These are phyloP conservation scores for Colletotrichum orchidophilum DNA, from an alignment of 2,329 filamentous ascomycete genomes.

Conservation along the genomic window DNA sequence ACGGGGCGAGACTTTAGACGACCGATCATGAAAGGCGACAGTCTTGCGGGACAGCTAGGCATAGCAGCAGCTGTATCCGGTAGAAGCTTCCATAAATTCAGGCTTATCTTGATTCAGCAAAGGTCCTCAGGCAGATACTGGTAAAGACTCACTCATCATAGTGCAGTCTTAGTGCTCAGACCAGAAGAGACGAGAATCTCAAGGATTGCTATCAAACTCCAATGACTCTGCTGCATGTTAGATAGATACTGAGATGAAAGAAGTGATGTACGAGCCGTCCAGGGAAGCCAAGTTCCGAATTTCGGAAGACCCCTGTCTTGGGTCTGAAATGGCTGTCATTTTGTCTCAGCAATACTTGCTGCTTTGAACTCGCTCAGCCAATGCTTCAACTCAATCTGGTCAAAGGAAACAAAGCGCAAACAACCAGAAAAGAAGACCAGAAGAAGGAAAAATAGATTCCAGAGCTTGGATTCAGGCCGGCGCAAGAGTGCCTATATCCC, in stretches of 20 bases:
- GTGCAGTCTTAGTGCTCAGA: background rate
- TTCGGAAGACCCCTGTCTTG: slow-evolving; percentile 10
- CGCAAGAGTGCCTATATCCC: background rate
- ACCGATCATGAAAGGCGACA: background rate
- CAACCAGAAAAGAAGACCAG: background rate
- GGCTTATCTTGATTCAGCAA: background rate
- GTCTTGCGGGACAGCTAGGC: background rate
- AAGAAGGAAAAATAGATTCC: background rate
- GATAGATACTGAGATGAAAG: background rate
- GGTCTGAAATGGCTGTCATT: background rate
- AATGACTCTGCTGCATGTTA: background rate
- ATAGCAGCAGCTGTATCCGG: background rate
- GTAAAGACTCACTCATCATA: background rate
- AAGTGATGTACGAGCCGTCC: background rate
- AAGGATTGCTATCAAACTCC: background rate
- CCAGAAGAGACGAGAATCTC: background rate
- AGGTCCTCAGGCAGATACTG: background rate
- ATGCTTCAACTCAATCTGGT: background rate
- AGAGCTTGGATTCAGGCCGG: too few species aligned
- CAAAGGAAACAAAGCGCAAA: background rate
- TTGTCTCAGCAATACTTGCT: background rate
- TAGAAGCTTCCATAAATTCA: background rate
- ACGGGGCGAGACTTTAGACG: background rate
- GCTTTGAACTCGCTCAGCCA: background rate
- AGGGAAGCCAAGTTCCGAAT: background rate